Base-by-base conservation (phyloP, 2,329 filamentous ascomycete genomes). In the Raffaelea ambrosiae region DNA sequence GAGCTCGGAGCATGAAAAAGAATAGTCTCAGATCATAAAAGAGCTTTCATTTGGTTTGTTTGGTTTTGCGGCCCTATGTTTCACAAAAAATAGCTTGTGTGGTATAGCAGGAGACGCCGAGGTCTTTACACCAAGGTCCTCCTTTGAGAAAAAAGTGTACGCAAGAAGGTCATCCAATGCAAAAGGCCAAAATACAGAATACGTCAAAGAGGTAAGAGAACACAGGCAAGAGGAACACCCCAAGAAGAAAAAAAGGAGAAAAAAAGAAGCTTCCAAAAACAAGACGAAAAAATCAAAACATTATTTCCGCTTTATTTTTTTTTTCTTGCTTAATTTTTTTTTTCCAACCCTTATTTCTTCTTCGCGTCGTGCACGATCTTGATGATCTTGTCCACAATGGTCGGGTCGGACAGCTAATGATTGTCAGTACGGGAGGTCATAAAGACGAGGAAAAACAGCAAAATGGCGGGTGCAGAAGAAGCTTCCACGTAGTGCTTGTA, bases 361-460 rank as follows among this genome's bases (percentile, higher is more conserved):
- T 66, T 72, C 43, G 71, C 65, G 55, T 78, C 74, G 59, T 91
- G 84, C 46, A 96, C 91, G 42, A 76, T 79, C 53, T 79, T 69
- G 64, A 97, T 95, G 62, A 98, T 96, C 71, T 84, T 91, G 43
- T 85, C 81, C 22, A 98, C 91, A 21, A 97, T 84, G 51, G 73
- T 80, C 42, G 93, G 93, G 65, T 98, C 90, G 51, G 88, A 93
- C 46, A 97, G 78, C 84, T 94, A 26, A 26, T 18, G 31, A n/a
- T 11, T 46, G 40, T 57, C 49, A 56, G 54, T 43, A 19, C 2
- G n/a, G 18, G 29, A 5, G 8, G 23, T 18, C 8, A 31, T 39
- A 26, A 11, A 43, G 31, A 51, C 26, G 16, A 31, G 31, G 40
- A n/a, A n/a, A n/a, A n/a, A n/a, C n/a, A n/a, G n/a, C n/a, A n/a